Evolutionary conservation across 352 stramenopile species (phyloP).

Genomic region (Phytophthora sp.): DNA sequence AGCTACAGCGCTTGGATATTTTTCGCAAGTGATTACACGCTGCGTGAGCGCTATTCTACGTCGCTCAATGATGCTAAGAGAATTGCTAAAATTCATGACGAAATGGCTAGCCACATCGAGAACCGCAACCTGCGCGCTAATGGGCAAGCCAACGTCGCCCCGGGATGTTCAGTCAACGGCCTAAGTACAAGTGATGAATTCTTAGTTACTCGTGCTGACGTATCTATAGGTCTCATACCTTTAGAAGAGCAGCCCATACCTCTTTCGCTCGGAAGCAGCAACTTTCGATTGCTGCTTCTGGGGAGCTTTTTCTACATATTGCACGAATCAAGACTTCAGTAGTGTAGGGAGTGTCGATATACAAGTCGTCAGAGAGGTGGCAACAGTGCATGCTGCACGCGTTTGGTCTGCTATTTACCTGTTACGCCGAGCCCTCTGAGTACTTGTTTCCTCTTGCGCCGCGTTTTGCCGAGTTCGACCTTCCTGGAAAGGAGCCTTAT

Average conservation of each 20-base stretch:
- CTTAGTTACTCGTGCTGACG: not conserved
- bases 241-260: not conserved
- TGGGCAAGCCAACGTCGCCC: slow-evolving; percentile 1
- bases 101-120: slow-evolving; percentile 10
- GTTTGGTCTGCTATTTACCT: too few relatives aligned
- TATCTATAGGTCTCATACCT: not conserved
- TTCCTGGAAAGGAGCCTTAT: slow-evolving; percentile 8
- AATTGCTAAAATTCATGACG: slow-evolving; percentile 11
- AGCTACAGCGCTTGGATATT: not conserved
- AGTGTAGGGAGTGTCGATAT: slow-evolving; percentile 18
- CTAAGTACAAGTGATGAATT: not conserved
- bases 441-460: not conserved
- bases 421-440: not conserved
- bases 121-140: slow-evolving; percentile 13
- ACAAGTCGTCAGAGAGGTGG: slow-evolving; percentile 1
- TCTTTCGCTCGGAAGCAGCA: not conserved
- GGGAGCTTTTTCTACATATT: slow-evolving; percentile 11
- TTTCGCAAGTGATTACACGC: not conserved
- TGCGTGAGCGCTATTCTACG: not conserved
- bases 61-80: not conserved
- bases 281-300: not conserved
- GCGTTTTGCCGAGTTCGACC: not conserved
- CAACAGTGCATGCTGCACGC: slow-evolving; percentile 27
- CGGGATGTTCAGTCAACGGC: not conserved
- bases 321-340: slow-evolving; percentile 6